Percentiles rank a stretch among this genome's conserved stretches.
Evolutionary conservation across 768 basidiomycete genomes (phyloP).

Genomic region (Tylopilus sp.): DNA sequence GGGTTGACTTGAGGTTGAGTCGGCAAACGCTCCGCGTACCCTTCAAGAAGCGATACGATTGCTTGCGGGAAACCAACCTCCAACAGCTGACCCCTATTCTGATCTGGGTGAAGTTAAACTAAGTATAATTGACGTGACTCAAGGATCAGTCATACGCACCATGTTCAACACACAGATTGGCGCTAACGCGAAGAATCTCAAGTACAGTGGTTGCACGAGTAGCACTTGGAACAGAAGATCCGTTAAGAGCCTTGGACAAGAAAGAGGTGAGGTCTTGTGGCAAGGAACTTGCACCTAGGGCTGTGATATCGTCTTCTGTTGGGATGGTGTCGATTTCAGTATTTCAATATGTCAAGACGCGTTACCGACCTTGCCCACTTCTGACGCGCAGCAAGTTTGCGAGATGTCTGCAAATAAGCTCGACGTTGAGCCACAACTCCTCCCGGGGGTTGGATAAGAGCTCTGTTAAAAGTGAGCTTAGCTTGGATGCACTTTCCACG

Average conservation of each 20-base stretch:
- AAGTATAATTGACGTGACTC: constrained; percentile 3
- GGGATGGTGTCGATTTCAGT: constrained; percentile 17
- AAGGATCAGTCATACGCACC: constrained; percentile 39
- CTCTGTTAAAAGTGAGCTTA: constrained; percentile 33
- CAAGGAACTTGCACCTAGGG: constrained; percentile 61
- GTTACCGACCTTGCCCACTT: constrained; percentile 46
- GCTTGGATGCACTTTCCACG: constrained; percentile 28
- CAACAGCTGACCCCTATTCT: constrained; percentile 66
- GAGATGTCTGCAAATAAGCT: constrained; percentile 49
- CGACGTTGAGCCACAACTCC: constrained; percentile 49
- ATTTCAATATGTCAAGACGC: neutral
- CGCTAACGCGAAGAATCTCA: constrained; percentile 74
- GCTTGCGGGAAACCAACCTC: constrained; percentile 69
- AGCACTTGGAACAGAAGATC: constrained; percentile 42
- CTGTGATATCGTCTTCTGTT: constrained; percentile 67
- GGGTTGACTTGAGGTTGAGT: constrained; percentile 36
- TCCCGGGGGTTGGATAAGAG: constrained; percentile 31
- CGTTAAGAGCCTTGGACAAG: constrained; percentile 52
- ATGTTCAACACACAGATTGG: constrained; percentile 84
- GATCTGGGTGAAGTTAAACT: constrained; percentile 45
- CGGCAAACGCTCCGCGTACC: constrained; percentile 51
- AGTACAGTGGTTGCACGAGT: constrained; percentile 50
- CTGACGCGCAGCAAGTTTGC: constrained; percentile 61
- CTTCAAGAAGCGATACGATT: constrained; percentile 64
- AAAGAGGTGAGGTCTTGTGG: constrained; percentile 64